These are phyloP conservation scores for Colletotrichum musicola DNA, from an alignment of 2,329 filamentous ascomycete genomes.

Conservation along the genomic window DNA sequence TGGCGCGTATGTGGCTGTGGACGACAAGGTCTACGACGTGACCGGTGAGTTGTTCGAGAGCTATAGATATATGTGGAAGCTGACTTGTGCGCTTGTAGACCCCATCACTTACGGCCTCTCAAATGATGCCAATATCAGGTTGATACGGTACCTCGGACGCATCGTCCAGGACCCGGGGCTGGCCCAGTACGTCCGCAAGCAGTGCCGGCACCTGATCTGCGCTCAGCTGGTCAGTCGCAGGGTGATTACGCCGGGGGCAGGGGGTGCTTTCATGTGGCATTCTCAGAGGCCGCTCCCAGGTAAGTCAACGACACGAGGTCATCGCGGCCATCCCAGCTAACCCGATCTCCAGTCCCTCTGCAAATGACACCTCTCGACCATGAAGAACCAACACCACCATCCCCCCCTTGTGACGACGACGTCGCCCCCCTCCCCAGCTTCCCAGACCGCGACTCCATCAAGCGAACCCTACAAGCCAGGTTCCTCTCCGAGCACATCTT, in stretches of 20 bases:
- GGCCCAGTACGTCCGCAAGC: not conserved
- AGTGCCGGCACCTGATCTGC: conserved; percentile 4
- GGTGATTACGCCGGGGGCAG: not conserved
- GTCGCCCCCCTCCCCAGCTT: not conserved
- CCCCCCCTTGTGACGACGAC: not conserved
- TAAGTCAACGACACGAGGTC: not conserved
- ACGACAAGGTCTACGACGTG: conserved; percentile 34
- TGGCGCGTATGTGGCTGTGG: conserved; percentile 22
- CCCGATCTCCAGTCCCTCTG: not conserved
- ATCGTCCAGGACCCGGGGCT: not conserved
- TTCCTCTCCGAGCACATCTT: not conserved
- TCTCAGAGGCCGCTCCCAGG: not conserved
- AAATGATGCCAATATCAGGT: not conserved
- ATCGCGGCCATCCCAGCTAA: no score
- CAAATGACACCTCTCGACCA: not conserved
- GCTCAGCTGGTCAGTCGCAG: conserved; percentile 2
- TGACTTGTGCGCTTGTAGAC: not conserved
- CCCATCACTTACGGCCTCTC: not conserved
- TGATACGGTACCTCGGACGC: conserved; percentile 13
- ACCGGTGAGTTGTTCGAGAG: conserved; percentile 27
- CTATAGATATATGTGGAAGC: not conserved
- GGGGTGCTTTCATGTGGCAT: not conserved
- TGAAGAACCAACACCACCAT: not conserved
- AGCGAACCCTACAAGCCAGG: not conserved
- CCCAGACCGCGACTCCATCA: not conserved